These are phyloP conservation scores for Aspergillus tanneri DNA, from an alignment of 2,329 filamentous ascomycete species.

Conservation along the genomic window DNA sequence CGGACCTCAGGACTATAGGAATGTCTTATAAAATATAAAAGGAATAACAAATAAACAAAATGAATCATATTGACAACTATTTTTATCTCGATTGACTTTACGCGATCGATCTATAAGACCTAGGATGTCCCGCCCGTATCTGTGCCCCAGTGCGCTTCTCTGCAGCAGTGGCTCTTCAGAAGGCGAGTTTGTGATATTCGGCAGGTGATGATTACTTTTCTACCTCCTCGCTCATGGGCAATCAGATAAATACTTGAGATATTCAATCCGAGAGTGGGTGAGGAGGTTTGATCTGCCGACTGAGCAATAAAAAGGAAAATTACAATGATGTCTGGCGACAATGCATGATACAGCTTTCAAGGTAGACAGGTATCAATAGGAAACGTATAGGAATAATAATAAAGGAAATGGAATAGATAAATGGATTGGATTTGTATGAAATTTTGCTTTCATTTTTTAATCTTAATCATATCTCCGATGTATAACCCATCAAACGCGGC, in stretches of 20 bases:
- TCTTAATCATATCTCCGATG: constrained; percentile 1
- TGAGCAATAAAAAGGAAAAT: constrained; percentile 6
- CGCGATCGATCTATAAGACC: constrained; percentile 3
- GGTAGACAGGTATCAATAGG: background rate
- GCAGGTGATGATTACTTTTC: constrained; percentile 35
- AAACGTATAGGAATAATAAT: background rate
- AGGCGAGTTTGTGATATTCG: constrained; percentile 46
- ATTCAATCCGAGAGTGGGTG: constrained; percentile 33
- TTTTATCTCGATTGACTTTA: background rate
- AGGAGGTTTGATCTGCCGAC: constrained; percentile 49
- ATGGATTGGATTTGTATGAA: constrained; percentile 3
- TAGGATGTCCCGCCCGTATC: constrained; percentile 64
- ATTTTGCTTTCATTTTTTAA: constrained; percentile 14
- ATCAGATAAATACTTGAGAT: constrained; percentile 25
- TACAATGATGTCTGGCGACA: background rate
- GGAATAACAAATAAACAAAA: background rate
- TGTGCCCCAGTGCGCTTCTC: constrained; percentile 63
- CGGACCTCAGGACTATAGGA: constrained; percentile 1
- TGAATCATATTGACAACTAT: too few relatives aligned
- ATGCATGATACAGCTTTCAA: background rate
- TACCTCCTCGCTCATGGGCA: constrained; percentile 47
- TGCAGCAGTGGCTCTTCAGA: constrained; percentile 64
- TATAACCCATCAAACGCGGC: background rate
- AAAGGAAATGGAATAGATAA: background rate
- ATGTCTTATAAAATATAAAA: background rate